Evolutionary conservation across 2,329 filamentous ascomycete genomes (phyloP).

Genomic region (Aspergillus hiratsukae): DNA sequence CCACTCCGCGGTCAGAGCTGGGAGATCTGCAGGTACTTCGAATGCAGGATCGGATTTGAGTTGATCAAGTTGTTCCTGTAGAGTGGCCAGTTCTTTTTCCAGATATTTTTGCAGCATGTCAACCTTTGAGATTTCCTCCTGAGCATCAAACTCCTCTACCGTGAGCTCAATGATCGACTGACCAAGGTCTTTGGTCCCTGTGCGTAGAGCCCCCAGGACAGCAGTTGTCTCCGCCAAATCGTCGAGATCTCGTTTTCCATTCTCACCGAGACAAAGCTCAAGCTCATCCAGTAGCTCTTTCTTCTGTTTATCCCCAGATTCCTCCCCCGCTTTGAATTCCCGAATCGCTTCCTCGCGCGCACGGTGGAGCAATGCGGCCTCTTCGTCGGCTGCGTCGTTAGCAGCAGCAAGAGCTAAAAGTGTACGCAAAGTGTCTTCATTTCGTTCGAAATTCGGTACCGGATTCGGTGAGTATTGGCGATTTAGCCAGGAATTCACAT

Average conservation of each 20-base stretch:
- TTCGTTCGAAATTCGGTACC: constrained; percentile 76
- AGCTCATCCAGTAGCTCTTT: constrained; percentile 50
- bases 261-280: constrained; percentile 49
- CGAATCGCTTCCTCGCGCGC: constrained; percentile 34
- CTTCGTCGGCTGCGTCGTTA: constrained; percentile 64
- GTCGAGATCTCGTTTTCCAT: constrained; percentile 54
- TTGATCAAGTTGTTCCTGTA: constrained; percentile 27
- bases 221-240: constrained; percentile 53
- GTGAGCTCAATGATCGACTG: constrained; percentile 55
- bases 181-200: constrained; percentile 49
- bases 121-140: constrained; percentile 55
- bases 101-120: constrained; percentile 55
- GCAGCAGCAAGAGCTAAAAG: constrained; percentile 68
- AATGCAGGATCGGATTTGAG: constrained; percentile 40
- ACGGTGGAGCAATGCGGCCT: constrained; percentile 31
- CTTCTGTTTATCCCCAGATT: constrained; percentile 28
- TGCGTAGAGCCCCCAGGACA: constrained; percentile 48
- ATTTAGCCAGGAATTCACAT: constrained; percentile 77
- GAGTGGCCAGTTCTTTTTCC: constrained; percentile 44
- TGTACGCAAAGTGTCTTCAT: constrained; percentile 72
- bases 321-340: constrained; percentile 28
- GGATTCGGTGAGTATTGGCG: constrained; percentile 62
- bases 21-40: constrained; percentile 54
- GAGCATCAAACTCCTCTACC: constrained; percentile 46
- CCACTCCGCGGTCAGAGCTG: constrained; percentile 69